Evolutionary conservation across 352 stramenopile genomes (phyloP).

Genomic region (Elongisporangium anandrum): DNA sequence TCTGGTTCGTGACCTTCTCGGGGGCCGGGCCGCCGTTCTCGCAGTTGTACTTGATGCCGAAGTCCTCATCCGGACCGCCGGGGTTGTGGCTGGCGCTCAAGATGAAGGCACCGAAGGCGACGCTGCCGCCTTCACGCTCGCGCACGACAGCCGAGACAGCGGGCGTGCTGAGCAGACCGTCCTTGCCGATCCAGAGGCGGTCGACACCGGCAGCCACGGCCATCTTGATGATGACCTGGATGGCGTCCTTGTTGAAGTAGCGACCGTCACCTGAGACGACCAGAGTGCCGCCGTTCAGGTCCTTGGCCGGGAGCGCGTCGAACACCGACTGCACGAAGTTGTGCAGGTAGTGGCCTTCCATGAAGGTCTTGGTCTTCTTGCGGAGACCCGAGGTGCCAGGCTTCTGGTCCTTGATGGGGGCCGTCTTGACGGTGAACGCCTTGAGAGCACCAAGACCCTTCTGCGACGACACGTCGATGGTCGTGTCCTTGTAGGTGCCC

Average conservation of each 20-base stretch:
- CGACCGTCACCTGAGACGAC: slow-evolving; percentile 95
- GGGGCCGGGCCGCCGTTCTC: slow-evolving; percentile 96
- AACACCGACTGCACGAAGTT: slow-evolving; percentile 98
- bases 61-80: slow-evolving; percentile 97
- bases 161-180: slow-evolving; percentile 96
- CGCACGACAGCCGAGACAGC: slow-evolving; percentile 97
- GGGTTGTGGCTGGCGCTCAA: slow-evolving; percentile 98
- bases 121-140: slow-evolving; percentile 89
- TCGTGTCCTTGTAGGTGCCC: slow-evolving; percentile 93
- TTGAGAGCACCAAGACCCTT: slow-evolving; percentile 91
- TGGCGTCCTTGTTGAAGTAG: slow-evolving; percentile 92
- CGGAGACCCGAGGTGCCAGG: slow-evolving; percentile 96
- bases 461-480: slow-evolving; percentile 92
- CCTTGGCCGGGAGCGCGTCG: slow-evolving; percentile 92
- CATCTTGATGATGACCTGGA: slow-evolving; percentile 97
- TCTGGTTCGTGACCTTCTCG: slow-evolving; percentile 96
- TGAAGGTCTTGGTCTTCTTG: slow-evolving; percentile 99
- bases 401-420: slow-evolving; percentile 94
- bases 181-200: slow-evolving; percentile 94
- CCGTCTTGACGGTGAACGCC: slow-evolving; percentile 77
- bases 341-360: slow-evolving; percentile 97
- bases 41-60: slow-evolving; percentile 99
- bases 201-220: slow-evolving; percentile 95
- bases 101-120: slow-evolving; percentile 95
- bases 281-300: slow-evolving; percentile 94